Evolutionary conservation across 75 land plant genomes (phyloP).

Genomic region (Picea sitchensis): DNA sequence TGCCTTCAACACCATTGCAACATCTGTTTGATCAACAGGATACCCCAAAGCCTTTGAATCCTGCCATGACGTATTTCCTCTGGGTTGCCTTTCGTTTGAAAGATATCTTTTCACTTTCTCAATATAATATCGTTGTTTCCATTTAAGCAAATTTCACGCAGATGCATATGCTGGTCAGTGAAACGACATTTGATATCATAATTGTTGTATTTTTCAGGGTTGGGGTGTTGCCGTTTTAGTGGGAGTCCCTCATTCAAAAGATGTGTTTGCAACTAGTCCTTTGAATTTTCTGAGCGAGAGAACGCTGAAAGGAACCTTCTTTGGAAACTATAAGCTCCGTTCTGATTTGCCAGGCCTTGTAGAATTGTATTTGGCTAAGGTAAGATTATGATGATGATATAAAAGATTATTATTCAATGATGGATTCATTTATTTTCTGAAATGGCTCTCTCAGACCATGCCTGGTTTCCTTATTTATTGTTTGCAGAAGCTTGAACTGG

Average conservation of each 20-base stretch:
- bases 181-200: neutral
- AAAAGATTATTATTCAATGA: too few relatives aligned
- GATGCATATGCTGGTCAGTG: neutral
- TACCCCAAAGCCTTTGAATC: conserved; percentile 49
- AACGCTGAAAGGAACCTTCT: conserved; percentile 37
- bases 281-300: conserved; percentile 27
- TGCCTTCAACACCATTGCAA: too few relatives aligned
- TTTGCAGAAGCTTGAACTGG: conserved; percentile 71
- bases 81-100: neutral
- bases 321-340: conserved; percentile 41
- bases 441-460: too few relatives aligned
- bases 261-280: conserved; percentile 21
- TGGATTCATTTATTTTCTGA: too few relatives aligned
- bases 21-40: too few relatives aligned
- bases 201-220: conserved; percentile 13
- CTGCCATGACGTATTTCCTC: conserved; percentile 38
- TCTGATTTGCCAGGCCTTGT: conserved; percentile 39
- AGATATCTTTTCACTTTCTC: neutral
- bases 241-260: conserved; percentile 21
- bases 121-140: neutral
- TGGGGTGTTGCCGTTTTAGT: conserved; percentile 22
- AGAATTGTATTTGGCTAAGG: conserved; percentile 48
- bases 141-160: neutral
- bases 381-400: neutral
- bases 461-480: too few relatives aligned